Evolutionary conservation across 1,284 basidiomycete genomes (phyloP).

Genomic region (Ustilago loliicola): DNA sequence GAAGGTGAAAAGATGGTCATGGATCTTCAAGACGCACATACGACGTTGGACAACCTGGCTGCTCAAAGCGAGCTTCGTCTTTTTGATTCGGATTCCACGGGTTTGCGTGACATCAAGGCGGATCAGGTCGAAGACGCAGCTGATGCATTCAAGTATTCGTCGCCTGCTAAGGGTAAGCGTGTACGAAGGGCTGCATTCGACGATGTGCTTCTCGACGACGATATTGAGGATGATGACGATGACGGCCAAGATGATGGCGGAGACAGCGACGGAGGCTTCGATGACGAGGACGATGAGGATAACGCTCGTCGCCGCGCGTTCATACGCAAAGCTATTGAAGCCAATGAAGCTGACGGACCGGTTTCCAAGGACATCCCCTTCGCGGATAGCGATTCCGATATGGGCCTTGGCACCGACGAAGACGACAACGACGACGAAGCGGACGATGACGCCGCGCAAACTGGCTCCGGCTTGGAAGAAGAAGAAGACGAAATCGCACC

Average conservation of each 20-base stretch:
- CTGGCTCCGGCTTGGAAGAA: not conserved
- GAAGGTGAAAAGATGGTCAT: constrained; percentile 99
- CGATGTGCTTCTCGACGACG: constrained; percentile 68
- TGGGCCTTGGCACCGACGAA: constrained; percentile 54
- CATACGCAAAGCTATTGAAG: constrained; percentile 33
- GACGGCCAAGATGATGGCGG: constrained; percentile 62
- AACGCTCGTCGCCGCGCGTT: constrained; percentile 29
- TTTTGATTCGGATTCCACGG: constrained; percentile 79
- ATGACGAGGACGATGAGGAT: constrained; percentile 48
- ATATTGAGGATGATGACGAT: constrained; percentile 60
- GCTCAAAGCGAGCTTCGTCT: constrained; percentile 85
- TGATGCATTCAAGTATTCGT: constrained; percentile 12
- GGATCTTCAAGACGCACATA: constrained; percentile 87
- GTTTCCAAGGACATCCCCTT: constrained; percentile 62
- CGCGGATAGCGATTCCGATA: constrained; percentile 70
- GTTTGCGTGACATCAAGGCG: constrained; percentile 29
- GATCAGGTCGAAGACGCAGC: constrained; percentile 8
- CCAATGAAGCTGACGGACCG: constrained; percentile 38
- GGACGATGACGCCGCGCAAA: constrained; percentile 44
- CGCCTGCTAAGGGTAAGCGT: constrained; percentile 37
- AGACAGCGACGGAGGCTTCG: constrained; percentile 55
- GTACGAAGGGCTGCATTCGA: constrained; percentile 62
- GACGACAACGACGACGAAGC: constrained; percentile 63
- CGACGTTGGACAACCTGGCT: constrained; percentile 87
- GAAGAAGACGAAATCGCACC: constrained; percentile 72